Conservation (phyloP, 1,139 yeast genomes). For the Suhomyces maxii region DNA sequence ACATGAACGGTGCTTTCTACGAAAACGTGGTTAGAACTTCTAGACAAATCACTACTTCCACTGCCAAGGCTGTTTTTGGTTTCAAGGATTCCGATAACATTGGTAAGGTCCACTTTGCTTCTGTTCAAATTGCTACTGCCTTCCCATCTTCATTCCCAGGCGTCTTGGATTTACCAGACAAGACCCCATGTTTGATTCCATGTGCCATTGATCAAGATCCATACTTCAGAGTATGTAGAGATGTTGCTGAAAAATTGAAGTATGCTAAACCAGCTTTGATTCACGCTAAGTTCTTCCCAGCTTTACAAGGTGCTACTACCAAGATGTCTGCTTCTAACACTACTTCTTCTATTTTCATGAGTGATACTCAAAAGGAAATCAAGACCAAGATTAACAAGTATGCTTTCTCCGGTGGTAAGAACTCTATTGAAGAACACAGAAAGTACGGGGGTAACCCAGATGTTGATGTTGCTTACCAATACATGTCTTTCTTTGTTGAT, state of each 20-base stretch:
- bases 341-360: conserved; percentile 85
- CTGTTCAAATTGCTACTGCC: conserved; percentile 93
- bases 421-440: conserved; percentile 86
- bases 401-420: conserved; percentile 95
- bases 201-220: conserved; percentile 99
- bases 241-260: conserved; percentile 91
- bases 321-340: conserved; percentile 95
- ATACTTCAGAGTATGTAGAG: conserved; percentile 95
- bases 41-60: conserved; percentile 91
- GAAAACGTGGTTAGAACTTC: conserved; percentile 94
- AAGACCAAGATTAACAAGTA: conserved; percentile 94
- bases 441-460: conserved; percentile 91
- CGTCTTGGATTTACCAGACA: conserved; percentile 76
- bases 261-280: conserved; percentile 88
- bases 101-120: conserved; percentile 93
- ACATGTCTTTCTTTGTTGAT: conserved; percentile 81
- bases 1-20: conserved; percentile 92
- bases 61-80: conserved; percentile 98
- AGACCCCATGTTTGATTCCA: conserved; percentile 95
- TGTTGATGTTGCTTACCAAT: conserved; percentile 93
- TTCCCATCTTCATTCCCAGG: conserved; percentile 96
- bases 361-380: conserved; percentile 88
- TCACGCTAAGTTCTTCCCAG: conserved; percentile 97
- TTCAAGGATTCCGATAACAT: conserved; percentile 93
- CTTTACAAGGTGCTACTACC: conserved; percentile 93